Base-by-base conservation (phyloP, 1,139 yeast species). In the Geotrichum aggregatum region DNA sequence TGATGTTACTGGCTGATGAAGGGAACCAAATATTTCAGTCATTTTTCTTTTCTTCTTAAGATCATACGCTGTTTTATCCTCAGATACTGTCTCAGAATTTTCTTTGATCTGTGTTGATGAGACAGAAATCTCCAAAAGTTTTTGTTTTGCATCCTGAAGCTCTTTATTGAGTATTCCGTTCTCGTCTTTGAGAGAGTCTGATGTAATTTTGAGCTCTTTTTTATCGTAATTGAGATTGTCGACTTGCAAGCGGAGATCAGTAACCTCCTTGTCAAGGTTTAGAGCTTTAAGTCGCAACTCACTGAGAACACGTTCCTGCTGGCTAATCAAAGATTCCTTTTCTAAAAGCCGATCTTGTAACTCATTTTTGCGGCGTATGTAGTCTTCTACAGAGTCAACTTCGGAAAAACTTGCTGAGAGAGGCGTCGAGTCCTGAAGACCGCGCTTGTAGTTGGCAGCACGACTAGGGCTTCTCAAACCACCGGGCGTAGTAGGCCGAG, bases 291-390 rank as follows among this genome's bases (percentile, higher is more conserved):
- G 13, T 44, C 55, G 39, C n/a, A 52, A 31, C 11, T 41, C 40
- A 18, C 24, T 26, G 16, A 52, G 26, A 8, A 56, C 54, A 39
- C 47, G 52, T 36, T 63, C 64, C 39, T 61, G 64, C 36, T 59
- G 60, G 14, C 57, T 57, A 11, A 69, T 62, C 8, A 61, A 49
- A 0, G 60, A 45, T 38, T 69, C 72, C 42, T 63, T 63, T 43
- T 68, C 70, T 1, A 66, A 55, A 24, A 70, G 52, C 46, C 60
- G 66, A 54, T 69, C 72, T 50, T 67, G 70, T 13, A 68, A 52
- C 43, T 67, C 69, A 50, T 66, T 68, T 50, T 68, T 72, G 1
- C 70, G 63, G 16, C 58, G 56, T 39, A 66, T 49, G 34, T 58
- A 65, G 44, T 65, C 70, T 28, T 65, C 70, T 10, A 58, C 50